Conservation (phyloP, 2,329 filamentous ascomycete genomes). For the Microdochium trichocladiopsis region DNA sequence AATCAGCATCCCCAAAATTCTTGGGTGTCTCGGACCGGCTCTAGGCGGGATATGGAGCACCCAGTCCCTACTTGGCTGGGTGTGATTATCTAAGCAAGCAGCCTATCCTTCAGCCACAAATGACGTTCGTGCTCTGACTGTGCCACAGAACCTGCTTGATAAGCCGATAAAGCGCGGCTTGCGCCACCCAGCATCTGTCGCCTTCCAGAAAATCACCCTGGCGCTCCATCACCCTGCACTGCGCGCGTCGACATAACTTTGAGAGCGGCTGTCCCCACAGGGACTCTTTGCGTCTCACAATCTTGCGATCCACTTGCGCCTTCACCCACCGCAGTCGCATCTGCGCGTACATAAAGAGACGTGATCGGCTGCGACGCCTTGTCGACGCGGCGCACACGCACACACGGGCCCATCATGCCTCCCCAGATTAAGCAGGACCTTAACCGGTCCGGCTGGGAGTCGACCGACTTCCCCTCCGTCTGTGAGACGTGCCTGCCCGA, state of each 20-base stretch:
- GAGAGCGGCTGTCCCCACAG: not conserved
- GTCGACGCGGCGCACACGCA: not conserved
- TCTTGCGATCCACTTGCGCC: not conserved
- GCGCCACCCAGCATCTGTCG: not conserved
- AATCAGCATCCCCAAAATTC: too few species aligned
- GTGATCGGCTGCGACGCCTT: not conserved
- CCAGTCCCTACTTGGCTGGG: too few species aligned
- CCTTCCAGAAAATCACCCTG: not conserved
- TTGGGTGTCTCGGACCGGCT: too few species aligned
- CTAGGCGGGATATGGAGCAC: too few species aligned
- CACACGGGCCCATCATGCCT: slow-evolving; percentile 47
- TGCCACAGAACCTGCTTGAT: not conserved
- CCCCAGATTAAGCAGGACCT: slow-evolving; percentile 94
- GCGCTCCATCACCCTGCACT: not conserved
- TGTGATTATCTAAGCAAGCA: too few species aligned
- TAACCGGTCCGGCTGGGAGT: slow-evolving; percentile 94
- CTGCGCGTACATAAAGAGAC: not conserved
- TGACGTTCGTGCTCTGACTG: not conserved
- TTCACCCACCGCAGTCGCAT: not conserved
- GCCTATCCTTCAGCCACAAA: not conserved
- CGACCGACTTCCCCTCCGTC: slow-evolving; percentile 81
- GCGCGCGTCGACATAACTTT: not conserved
- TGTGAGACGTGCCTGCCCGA: slow-evolving; percentile 92
- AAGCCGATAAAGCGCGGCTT: not conserved
- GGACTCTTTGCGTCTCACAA: not conserved